These are phyloP conservation scores for Ophiocordyceps polyrhachis-furcata DNA, from an alignment of 2,329 filamentous ascomycete species.

Conservation along the genomic window DNA sequence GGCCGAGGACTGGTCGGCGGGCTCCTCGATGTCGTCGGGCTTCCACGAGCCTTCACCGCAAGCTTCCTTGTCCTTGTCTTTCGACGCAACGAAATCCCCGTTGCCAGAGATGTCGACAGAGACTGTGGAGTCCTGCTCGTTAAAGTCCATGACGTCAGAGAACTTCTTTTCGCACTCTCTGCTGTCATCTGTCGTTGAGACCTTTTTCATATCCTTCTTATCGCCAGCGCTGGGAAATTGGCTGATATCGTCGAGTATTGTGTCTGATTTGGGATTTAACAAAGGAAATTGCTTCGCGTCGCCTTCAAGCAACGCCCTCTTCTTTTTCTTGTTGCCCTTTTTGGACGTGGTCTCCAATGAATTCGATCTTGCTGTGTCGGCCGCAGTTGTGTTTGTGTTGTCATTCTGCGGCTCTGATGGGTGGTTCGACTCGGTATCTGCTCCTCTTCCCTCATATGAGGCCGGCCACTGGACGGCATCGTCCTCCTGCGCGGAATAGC, in stretches of 20 bases:
- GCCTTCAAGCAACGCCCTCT: slow-evolving; percentile 7
- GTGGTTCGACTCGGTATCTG: not conserved
- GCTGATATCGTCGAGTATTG: not conserved
- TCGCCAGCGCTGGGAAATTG: not conserved
- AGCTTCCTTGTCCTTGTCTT: slow-evolving; percentile 21
- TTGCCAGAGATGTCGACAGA: slow-evolving; percentile 16
- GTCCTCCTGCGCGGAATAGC: not conserved
- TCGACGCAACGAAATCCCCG: slow-evolving; percentile 36
- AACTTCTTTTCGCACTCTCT: slow-evolving; percentile 8
- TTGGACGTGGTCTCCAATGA: slow-evolving; percentile 4
- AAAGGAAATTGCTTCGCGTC: slow-evolving; percentile 5
- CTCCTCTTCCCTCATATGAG: not conserved
- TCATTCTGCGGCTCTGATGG: not conserved
- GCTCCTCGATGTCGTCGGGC: slow-evolving; percentile 24
- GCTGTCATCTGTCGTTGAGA: not conserved
- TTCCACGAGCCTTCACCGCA: slow-evolving; percentile 15
- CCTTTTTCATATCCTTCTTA: slow-evolving; percentile 6
- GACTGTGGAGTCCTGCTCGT: slow-evolving; percentile 11
- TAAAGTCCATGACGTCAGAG: slow-evolving; percentile 18
- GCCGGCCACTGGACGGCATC: not conserved
- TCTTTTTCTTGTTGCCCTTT: slow-evolving; percentile 13
- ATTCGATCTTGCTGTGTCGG: not conserved
- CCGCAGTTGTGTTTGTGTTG: not conserved
- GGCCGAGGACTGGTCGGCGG: slow-evolving; percentile 21
- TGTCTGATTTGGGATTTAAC: not conserved